Conservation (phyloP, 345 rosid species). For the Bruguiera gymnorhiza region DNA sequence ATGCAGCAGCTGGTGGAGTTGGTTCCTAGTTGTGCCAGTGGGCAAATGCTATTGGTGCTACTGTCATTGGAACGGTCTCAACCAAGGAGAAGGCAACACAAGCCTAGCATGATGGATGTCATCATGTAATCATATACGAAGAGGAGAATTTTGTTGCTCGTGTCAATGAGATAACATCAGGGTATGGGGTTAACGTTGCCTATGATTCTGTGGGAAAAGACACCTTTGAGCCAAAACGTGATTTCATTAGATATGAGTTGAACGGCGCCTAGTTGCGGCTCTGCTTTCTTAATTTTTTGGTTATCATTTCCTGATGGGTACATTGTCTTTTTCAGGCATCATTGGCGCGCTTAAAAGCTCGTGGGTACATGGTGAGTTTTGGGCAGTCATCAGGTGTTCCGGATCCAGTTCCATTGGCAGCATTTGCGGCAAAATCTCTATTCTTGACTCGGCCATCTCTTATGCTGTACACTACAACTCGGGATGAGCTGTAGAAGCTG, state of each 20-base stretch:
- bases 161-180: conserved; percentile 74
- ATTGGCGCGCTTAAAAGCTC: conserved; percentile 63
- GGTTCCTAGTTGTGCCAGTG: conserved; percentile 91
- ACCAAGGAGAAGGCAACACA: conserved; percentile 83
- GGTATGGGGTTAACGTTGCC: conserved; percentile 79
- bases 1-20: conserved; percentile 95
- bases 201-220: conserved; percentile 95
- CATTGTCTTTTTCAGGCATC: conserved; percentile 53
- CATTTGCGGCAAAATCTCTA: conserved; percentile 65
- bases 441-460: conserved; percentile 80
- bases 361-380: conserved; percentile 82
- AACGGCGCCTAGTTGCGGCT: not conserved
- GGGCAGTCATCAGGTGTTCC: conserved; percentile 85
- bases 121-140: conserved; percentile 68
- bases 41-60: conserved; percentile 87
- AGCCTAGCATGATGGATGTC: conserved; percentile 93
- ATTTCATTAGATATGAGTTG: not conserved
- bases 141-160: conserved; percentile 76
- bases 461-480: conserved; percentile 61
- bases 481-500: conserved; percentile 70
- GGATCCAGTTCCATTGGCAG: conserved; percentile 73
- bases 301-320: not conserved
- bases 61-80: conserved; percentile 81
- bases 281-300: not conserved
- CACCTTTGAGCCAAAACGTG: conserved; percentile 44